Conservation (phyloP, 352 stramenopile genomes). For the Nothophytophthora sp. region DNA sequence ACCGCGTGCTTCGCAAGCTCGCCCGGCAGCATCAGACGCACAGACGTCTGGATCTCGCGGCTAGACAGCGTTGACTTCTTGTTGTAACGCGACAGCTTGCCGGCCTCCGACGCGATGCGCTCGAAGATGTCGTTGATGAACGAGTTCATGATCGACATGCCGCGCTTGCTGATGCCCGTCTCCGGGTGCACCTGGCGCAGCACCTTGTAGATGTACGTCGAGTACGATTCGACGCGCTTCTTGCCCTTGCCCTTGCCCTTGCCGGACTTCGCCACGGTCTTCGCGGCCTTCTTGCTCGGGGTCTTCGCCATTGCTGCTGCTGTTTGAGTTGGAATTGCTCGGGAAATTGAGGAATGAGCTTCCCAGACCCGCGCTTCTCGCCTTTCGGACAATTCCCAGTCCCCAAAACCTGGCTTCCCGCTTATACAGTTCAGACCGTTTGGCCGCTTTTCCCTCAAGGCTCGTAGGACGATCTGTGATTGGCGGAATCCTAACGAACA, state of each 20-base stretch:
- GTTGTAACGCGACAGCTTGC: conserved; percentile 97
- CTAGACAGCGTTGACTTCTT: conserved; percentile 98
- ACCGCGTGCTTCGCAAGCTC: conserved; percentile 98
- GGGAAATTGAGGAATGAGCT: conserved; percentile 35
- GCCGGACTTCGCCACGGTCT: conserved; percentile 74
- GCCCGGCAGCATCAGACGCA: conserved; percentile 95
- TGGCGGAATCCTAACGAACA: conserved; percentile 4
- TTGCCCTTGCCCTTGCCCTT: conserved; percentile 88
- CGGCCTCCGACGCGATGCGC: conserved; percentile 95
- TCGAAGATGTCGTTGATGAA: conserved; percentile 99
- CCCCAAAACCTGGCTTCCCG: not conserved
- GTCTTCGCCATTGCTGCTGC: conserved; percentile 90
- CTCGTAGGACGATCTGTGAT: conserved; percentile 10
- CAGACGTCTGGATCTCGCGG: conserved; percentile 97
- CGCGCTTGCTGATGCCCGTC: conserved; percentile 97
- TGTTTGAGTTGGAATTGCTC: conserved; percentile 25
- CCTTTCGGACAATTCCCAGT: not conserved
- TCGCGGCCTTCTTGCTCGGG: conserved; percentile 93
- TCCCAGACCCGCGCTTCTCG: not conserved
- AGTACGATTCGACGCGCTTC: conserved; percentile 90
- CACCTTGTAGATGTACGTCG: conserved; percentile 94
- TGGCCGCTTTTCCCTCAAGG: conserved; percentile 7
- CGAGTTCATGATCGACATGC: conserved; percentile 99
- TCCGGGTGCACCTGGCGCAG: conserved; percentile 96
- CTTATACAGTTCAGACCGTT: no score